Percentiles rank a stretch among this genome's conserved stretches.
These are phyloP conservation scores for Mucuna pruriens DNA, from an alignment of 306 rosid species.

Conservation along the genomic window DNA sequence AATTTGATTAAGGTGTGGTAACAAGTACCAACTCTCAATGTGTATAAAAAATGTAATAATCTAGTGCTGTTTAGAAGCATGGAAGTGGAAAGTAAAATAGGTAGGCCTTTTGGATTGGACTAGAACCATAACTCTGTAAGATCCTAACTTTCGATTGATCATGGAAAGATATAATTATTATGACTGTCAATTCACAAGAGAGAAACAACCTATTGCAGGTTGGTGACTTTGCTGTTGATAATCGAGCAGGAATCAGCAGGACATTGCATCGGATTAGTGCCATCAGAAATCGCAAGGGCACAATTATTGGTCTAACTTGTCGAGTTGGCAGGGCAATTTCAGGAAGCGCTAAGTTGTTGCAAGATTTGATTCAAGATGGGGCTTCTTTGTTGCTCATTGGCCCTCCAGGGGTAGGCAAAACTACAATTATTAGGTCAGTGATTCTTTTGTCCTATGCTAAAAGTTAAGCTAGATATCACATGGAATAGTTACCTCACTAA, in stretches of 20 bases:
- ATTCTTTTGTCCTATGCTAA: conserved; percentile 22
- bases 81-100: background rate
- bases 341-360: conserved; percentile 82
- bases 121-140: background rate
- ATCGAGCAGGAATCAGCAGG: conserved; percentile 97
- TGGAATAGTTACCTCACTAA: conserved; percentile 24
- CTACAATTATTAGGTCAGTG: conserved; percentile 87
- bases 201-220: conserved; percentile 64
- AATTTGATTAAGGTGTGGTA: background rate
- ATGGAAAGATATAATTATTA: background rate
- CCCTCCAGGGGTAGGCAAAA: conserved; percentile 98
- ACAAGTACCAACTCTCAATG: background rate
- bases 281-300: conserved; percentile 88
- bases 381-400: conserved; percentile 92
- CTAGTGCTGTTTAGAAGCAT: conserved; percentile 1
- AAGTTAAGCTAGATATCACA: conserved; percentile 10
- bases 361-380: conserved; percentile 89
- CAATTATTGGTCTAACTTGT: conserved; percentile 93
- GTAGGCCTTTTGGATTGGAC: conserved; percentile 5
- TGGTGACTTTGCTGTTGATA: conserved; percentile 87
- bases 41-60: background rate
- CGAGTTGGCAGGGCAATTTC: conserved; percentile 94
- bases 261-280: conserved; percentile 94
- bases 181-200: conserved; percentile 38
- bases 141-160: conserved; percentile 8